phyloP scores from a whole-genome alignment of 768 basidiomycete species.

The Suillus lakei region DNA sequence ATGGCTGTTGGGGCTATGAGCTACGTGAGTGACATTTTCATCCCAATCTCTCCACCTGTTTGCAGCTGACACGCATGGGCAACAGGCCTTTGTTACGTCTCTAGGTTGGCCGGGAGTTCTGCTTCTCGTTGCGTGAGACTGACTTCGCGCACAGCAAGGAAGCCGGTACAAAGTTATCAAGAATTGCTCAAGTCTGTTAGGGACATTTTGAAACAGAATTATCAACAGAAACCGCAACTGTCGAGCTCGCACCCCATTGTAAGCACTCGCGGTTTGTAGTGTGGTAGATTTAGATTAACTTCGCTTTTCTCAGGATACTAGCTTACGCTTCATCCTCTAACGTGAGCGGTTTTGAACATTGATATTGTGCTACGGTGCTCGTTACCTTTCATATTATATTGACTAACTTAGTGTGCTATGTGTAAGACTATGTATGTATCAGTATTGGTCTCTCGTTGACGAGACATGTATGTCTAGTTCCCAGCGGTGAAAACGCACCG shows the following conservation, averaged over 20 bases:
- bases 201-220: constrained; percentile 61
- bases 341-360: not conserved
- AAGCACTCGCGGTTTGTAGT: constrained; percentile 15
- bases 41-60: too few relatives aligned
- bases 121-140: not conserved
- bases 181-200: constrained; percentile 63
- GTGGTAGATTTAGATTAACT: not conserved
- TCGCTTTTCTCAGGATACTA: constrained; percentile 26
- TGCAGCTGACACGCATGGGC: constrained; percentile 9
- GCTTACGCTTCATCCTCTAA: constrained; percentile 36
- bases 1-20: constrained; percentile 82
- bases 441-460: not conserved
- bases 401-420: not conserved
- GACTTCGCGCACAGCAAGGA: constrained; percentile 36
- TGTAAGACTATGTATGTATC: not conserved
- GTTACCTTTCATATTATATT: not conserved
- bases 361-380: not conserved
- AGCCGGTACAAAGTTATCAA: constrained; percentile 67
- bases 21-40: constrained; percentile 53
- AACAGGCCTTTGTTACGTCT: constrained; percentile 63
- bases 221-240: constrained; percentile 73
- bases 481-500: not conserved
- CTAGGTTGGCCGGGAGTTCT: constrained; percentile 40
- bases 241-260: constrained; percentile 76
- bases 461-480: not conserved